These are phyloP conservation scores for Capronia americana DNA, from an alignment of 2,329 filamentous ascomycete genomes.

Conservation along the genomic window DNA sequence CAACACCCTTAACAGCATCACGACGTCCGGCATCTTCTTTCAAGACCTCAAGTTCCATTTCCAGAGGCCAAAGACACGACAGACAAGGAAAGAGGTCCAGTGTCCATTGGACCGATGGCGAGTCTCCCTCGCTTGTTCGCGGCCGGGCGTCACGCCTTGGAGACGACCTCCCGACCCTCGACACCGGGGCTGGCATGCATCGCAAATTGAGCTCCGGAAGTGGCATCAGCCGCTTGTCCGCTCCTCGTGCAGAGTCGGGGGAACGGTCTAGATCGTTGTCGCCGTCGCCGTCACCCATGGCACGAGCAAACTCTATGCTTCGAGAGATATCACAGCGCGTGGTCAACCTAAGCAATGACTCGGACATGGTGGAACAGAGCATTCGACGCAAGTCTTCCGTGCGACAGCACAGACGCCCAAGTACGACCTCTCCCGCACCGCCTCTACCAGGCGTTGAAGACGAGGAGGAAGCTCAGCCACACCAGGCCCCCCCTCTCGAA, in stretches of 20 bases:
- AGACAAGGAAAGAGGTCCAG: constrained; percentile 60
- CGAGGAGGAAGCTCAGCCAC: constrained; percentile 28
- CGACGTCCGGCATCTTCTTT: constrained; percentile 59
- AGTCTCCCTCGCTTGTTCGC: constrained; percentile 31
- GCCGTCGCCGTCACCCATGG: constrained; percentile 68
- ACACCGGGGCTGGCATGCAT: constrained; percentile 61
- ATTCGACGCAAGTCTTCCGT: constrained; percentile 63
- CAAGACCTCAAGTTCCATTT: constrained; percentile 58
- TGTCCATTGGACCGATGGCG: constrained; percentile 57
- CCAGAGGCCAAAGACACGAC: constrained; percentile 54
- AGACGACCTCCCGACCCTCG: constrained; percentile 66
- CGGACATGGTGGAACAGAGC: constrained; percentile 77
- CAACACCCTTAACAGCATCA: constrained; percentile 64
- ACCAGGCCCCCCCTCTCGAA: constrained; percentile 47
- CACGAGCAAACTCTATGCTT: constrained; percentile 75
- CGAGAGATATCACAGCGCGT: constrained; percentile 94
- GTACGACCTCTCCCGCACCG: constrained; percentile 22
- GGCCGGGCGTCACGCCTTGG: constrained; percentile 59
- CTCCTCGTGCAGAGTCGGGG: constrained; percentile 48
- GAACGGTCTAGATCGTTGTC: constrained; percentile 64
- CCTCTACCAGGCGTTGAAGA: constrained; percentile 20
- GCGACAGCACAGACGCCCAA: constrained; percentile 31
- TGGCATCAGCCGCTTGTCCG: constrained; percentile 54
- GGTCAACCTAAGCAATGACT: constrained; percentile 95
- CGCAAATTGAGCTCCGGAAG: constrained; percentile 64